Base-by-base conservation (phyloP, 768 basidiomycete species). In the Polyporus arcularius region DNA sequence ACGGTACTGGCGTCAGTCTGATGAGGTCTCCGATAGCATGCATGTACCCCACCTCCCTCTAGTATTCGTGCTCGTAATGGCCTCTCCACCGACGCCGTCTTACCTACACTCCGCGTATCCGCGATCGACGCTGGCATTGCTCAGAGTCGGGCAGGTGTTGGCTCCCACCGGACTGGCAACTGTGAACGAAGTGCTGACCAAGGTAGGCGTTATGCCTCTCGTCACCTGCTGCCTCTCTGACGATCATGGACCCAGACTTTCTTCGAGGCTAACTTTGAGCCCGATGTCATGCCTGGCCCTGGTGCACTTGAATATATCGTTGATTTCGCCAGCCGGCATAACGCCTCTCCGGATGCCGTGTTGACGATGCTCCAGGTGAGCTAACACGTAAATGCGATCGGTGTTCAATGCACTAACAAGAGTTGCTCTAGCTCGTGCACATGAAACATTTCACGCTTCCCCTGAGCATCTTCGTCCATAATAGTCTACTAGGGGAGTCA, bases 371-470 rank as follows among this genome's bases (percentile, higher is more conserved):
- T 93, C 5, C 89, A 91, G 75, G 88, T 88, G 59, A 57, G 73
- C 9, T 54, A 15, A 15, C 2, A 77, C 78, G 0, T 77, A 90
- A 67, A 71, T 91, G 70, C 88, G 87, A 61, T 90, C 92, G 70
- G 90, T 89, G 14, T 48, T 26, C 14, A 1, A 14, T 11, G 8
- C 12, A 26, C 26, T 48, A 4, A 28, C 14, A 26, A 28, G 10
- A 6, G 21, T 4, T 18, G 11, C n/a, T 9, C 53, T 14, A 92
- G 88, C 74, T 92, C 2, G 77, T 78, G 0, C 78, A 90, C 67
- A 71, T 92, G 70, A 88, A 88, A 61, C 90, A 93, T 70, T 90
- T 89, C 64, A 79, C 79, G 30, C 83, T 89, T 28, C 85, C 86
- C 0, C 71, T 90, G 14, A 77, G 81, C 3, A 51, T 79, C 8